Evolutionary conservation across 257 asterid species (phyloP).

Genomic region (Ilex aquifolium): DNA sequence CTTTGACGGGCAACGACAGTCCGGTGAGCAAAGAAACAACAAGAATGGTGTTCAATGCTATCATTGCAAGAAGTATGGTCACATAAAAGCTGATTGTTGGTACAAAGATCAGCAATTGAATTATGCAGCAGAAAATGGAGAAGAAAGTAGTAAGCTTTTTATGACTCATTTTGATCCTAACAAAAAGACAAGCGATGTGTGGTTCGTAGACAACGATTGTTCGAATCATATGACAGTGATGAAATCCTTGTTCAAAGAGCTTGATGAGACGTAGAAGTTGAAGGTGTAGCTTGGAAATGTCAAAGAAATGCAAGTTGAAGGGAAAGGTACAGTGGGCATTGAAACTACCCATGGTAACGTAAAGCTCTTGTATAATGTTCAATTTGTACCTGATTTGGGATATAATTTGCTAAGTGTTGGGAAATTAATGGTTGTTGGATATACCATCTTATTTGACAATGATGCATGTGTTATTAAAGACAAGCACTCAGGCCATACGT

Average conservation of each 20-base stretch:
- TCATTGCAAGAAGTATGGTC: too few relatives aligned
- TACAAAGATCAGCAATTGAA: too few relatives aligned
- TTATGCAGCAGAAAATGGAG: conserved; percentile 1
- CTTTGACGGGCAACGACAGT: too few relatives aligned
- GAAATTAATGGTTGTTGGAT: conserved; percentile 8
- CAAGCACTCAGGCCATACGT: not conserved
- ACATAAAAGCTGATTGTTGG: too few relatives aligned
- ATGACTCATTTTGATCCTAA: not conserved
- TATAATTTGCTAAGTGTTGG: conserved; percentile 14
- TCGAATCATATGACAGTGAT: conserved; percentile 1
- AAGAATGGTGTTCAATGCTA: too few relatives aligned
- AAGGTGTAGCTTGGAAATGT: not conserved
- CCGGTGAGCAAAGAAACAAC: too few relatives aligned
- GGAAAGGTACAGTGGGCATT: conserved; percentile 3
- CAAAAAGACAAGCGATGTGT: not conserved
- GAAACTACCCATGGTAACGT: not conserved
- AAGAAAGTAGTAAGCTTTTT: conserved; percentile 7
- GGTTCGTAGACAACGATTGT: conserved; percentile 8
- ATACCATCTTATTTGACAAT: conserved; percentile 9
- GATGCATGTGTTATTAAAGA: not conserved
- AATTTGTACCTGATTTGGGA: conserved; percentile 10
- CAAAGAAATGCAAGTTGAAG: not conserved
- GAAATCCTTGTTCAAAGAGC: not conserved
- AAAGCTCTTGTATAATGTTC: not conserved
- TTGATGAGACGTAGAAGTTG: not conserved